Base-by-base conservation (phyloP, 2,329 filamentous ascomycete species). In the Aspergillus transmontanensis region DNA sequence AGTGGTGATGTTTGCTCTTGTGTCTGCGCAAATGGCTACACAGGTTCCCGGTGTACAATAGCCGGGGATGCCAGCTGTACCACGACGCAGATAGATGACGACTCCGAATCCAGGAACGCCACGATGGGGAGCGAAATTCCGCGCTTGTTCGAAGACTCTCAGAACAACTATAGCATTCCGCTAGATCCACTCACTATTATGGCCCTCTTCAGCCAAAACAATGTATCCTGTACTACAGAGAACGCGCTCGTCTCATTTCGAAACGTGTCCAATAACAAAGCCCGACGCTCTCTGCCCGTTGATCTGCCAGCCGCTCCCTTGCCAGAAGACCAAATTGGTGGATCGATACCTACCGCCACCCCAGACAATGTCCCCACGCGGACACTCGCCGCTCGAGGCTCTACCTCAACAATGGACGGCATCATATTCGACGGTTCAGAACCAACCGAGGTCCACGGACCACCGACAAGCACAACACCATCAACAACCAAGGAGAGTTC, bases 171-270 rank as follows among this genome's bases (percentile, higher is more conserved):
- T 78, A 89, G 88, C 3, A 86, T 99, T 53, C 86, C 91, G 0
- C 85, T 99, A 0, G 87, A 90, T 51, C 84, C 86, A 4, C 86
- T 86, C 0, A 84, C 84, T 9, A 86, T 98, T 58, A 80, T 97
- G 60, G 87, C 89, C 1, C 86, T 93, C 55, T 92, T 98, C 76
- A 94, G 90, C 71, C 80, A 84, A 6, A 86, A 86, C 36, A 90
- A 90, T 67, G 82, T 97, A 19, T 93, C 91, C 60, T 99, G 95
- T 77, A 87, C 87, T 10, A 87, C 89, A 0, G 90, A 97, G 75
- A 98, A 98, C 71, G 90, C 93, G 0, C 84, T 99, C 4, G 90
- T 98, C 19, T 93, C 91, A 0, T 96, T 97, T 76, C 86, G 91
- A 69, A 90, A 89, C 64, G 74, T 72, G 48, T 51, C 65, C 21